Evolutionary conservation across 768 basidiomycete genomes (phyloP).

Genomic region (Serpula lacrymans): DNA sequence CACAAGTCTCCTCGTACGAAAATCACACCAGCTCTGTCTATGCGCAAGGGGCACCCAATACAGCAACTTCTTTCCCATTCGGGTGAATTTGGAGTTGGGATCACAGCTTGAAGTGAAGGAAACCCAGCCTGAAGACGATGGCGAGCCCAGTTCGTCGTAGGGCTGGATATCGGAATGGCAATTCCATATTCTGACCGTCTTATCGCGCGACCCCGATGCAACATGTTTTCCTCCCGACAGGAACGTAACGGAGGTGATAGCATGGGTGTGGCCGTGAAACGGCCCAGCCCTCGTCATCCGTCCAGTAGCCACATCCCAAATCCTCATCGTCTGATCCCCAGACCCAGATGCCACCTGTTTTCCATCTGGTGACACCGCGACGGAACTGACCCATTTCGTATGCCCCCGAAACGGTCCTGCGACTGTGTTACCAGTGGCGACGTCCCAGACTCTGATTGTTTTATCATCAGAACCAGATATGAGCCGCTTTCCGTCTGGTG

Average conservation of each 20-base stretch:
- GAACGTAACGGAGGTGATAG: conserved; percentile 8
- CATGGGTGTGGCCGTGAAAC: conserved; percentile 7
- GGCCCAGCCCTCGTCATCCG: too few species aligned
- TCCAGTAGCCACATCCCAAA: conserved; percentile 7
- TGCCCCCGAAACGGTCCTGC: conserved; percentile 3
- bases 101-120: conserved; percentile 7
- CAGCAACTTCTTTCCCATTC: conserved; percentile 5
- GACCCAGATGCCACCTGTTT: conserved; percentile 12
- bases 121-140: conserved; percentile 1
- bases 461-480: conserved; percentile 10
- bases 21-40: too few species aligned
- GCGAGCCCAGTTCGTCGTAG: conserved; percentile 1
- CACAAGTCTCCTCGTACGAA: too few species aligned
- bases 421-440: too few species aligned
- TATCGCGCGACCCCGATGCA: conserved; percentile 11
- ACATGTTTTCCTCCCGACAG: conserved; percentile 7
- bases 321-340: conserved; percentile 15
- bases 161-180: neutral
- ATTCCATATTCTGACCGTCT: conserved; percentile 7
- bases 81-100: too few species aligned
- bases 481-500: conserved; percentile 8
- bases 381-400: conserved; percentile 1
- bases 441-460: conserved; percentile 11
- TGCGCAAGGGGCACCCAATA: conserved; percentile 8
- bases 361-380: conserved; percentile 14